Conservation (phyloP, 2,329 filamentous ascomycete species). For the Epichloe glyceriae region DNA sequence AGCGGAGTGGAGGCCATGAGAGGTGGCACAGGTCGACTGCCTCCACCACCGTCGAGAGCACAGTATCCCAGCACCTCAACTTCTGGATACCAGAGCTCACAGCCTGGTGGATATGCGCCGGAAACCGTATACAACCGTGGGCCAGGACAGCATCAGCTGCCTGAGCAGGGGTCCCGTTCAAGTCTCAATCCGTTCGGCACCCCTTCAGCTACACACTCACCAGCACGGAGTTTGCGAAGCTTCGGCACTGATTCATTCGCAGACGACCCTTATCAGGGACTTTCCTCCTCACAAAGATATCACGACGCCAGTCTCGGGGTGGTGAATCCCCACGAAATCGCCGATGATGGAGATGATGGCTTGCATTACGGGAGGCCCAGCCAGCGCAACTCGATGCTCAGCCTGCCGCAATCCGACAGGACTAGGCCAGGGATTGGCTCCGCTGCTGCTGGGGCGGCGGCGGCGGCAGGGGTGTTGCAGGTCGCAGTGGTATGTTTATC, state of each 20-base stretch:
- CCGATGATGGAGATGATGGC: slow-evolving; percentile 81
- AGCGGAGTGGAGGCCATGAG: slow-evolving; percentile 52
- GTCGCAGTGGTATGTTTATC: slow-evolving; percentile 13
- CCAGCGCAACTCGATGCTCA: slow-evolving; percentile 45
- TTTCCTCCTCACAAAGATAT: slow-evolving; percentile 13
- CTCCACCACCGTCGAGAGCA: slow-evolving; percentile 24
- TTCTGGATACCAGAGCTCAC: slow-evolving; percentile 10
- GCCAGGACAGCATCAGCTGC: slow-evolving; percentile 6
- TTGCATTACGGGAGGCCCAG: slow-evolving; percentile 39
- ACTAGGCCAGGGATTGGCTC: slow-evolving; percentile 13
- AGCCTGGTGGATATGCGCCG: slow-evolving; percentile 10
- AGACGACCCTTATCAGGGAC: slow-evolving; percentile 54
- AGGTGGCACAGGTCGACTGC: slow-evolving; percentile 20
- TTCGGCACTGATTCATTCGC: slow-evolving; percentile 34
- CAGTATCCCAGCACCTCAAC: slow-evolving; percentile 11
- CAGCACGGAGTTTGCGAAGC: slow-evolving; percentile 36
- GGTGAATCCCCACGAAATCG: slow-evolving; percentile 68
- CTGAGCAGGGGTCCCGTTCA: slow-evolving; percentile 29
- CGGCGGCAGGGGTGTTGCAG: slow-evolving; percentile 14
- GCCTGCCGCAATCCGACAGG: slow-evolving; percentile 33
- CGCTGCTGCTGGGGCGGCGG: slow-evolving; percentile 31
- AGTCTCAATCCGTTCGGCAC: slow-evolving; percentile 27
- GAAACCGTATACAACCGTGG: slow-evolving; percentile 1
- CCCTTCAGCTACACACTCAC: slow-evolving; percentile 25
- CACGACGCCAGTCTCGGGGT: slow-evolving; percentile 39